These are phyloP conservation scores for Forsythia viridissima DNA, from an alignment of 257 asterid genomes.

Conservation along the genomic window DNA sequence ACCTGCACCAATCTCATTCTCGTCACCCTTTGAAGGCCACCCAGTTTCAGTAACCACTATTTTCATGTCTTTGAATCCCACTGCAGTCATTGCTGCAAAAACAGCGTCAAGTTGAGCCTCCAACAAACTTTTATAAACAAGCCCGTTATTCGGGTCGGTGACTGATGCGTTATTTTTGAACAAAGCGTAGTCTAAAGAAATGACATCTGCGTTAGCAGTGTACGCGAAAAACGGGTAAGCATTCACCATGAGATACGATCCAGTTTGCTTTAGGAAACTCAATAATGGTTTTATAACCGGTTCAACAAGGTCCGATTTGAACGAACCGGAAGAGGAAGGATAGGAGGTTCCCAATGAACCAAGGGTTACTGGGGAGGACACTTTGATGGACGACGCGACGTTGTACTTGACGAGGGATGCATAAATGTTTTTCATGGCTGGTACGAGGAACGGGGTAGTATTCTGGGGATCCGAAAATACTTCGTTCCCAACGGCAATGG, in stretches of 20 bases:
- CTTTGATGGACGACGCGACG: slow-evolving; percentile 47
- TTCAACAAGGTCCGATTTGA: slow-evolving; percentile 59
- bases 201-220: slow-evolving; percentile 56
- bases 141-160: slow-evolving; percentile 63
- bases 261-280: slow-evolving; percentile 51
- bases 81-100: slow-evolving; percentile 60
- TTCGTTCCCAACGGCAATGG: slow-evolving; percentile 86
- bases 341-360: slow-evolving; percentile 63
- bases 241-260: slow-evolving; percentile 73
- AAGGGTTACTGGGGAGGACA: slow-evolving; percentile 76
- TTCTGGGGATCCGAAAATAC: slow-evolving; percentile 68
- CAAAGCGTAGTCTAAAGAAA: slow-evolving; percentile 69
- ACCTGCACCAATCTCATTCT: slow-evolving; percentile 56
- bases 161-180: slow-evolving; percentile 50
- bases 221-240: slow-evolving; percentile 83
- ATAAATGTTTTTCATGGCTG: slow-evolving; percentile 82
- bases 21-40: slow-evolving; percentile 93
- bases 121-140: slow-evolving; percentile 55
- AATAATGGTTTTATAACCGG: slow-evolving; percentile 87
- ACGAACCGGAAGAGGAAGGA: slow-evolving; percentile 80
- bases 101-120: slow-evolving; percentile 94
- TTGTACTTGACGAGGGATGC: slow-evolving; percentile 52
- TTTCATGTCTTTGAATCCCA: slow-evolving; percentile 46
- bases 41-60: slow-evolving; percentile 78
- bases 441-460: slow-evolving; percentile 60